These are phyloP conservation scores for Cladosporium colombiae DNA, from an alignment of 2,329 filamentous ascomycete species.

Conservation along the genomic window DNA sequence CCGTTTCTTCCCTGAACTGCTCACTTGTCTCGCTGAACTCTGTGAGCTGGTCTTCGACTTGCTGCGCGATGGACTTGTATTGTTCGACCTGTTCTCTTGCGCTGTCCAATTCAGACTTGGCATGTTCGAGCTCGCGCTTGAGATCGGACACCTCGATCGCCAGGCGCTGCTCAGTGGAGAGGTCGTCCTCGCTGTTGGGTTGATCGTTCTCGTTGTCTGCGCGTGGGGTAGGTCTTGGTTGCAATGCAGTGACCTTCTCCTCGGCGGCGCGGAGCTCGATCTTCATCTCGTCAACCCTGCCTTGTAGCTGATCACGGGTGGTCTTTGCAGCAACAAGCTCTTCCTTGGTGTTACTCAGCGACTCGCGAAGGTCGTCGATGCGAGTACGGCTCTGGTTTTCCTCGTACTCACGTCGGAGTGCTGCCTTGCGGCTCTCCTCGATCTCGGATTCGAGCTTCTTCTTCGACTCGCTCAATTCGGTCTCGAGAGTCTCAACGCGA, in stretches of 20 bases:
- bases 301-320: conserved; percentile 83
- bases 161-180: conserved; percentile 74
- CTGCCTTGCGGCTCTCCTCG: conserved; percentile 80
- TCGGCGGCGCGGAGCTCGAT: conserved; percentile 87
- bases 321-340: conserved; percentile 86
- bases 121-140: conserved; percentile 81
- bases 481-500: conserved; percentile 75
- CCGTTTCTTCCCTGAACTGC: conserved; percentile 84
- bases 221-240: conserved; percentile 54
- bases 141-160: conserved; percentile 81
- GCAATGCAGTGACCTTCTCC: conserved; percentile 78
- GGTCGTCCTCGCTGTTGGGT: conserved; percentile 53
- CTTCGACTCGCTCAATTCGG: conserved; percentile 75
- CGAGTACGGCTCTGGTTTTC: conserved; percentile 83
- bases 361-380: conserved; percentile 86
- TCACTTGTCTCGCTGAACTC: conserved; percentile 79
- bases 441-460: conserved; percentile 79
- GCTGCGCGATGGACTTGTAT: conserved; percentile 84
- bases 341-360: conserved; percentile 77
- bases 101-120: conserved; percentile 76
- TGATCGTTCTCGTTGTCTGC: conserved; percentile 41
- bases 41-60: conserved; percentile 82
- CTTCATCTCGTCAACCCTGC: conserved; percentile 82
- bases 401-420: conserved; percentile 86
- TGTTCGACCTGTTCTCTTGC: conserved; percentile 79